Evolutionary conservation across 1,139 yeast species (phyloP).

Genomic region (Taphrina communis): DNA sequence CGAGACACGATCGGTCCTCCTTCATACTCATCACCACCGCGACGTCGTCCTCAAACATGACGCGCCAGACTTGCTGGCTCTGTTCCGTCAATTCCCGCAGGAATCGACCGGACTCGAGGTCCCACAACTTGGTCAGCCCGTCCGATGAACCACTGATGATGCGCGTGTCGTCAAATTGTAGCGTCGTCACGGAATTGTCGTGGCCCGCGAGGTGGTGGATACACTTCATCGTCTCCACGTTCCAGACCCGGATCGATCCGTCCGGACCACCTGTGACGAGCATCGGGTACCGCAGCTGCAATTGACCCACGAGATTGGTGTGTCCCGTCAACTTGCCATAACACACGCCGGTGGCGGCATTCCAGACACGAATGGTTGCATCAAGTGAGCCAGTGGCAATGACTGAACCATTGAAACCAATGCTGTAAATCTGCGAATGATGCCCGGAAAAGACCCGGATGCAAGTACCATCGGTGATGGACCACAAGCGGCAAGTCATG

Average conservation of each 20-base stretch:
- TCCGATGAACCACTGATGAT: slow-evolving; percentile 85
- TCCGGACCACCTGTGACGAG: slow-evolving; percentile 98
- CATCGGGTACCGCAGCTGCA: slow-evolving; percentile 75
- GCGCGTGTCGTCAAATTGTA: slow-evolving; percentile 83
- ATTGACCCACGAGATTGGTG: slow-evolving; percentile 83
- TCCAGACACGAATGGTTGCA: slow-evolving; percentile 87
- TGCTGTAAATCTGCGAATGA: slow-evolving; percentile 82
- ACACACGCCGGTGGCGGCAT: slow-evolving; percentile 73
- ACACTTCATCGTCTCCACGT: slow-evolving; percentile 75
- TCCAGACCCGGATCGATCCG: slow-evolving; percentile 88
- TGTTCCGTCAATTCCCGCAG: slow-evolving; percentile 53
- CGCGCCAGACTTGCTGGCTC: slow-evolving; percentile 56
- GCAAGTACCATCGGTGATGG: slow-evolving; percentile 73
- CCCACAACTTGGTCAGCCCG: slow-evolving; percentile 82
- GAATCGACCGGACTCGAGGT: slow-evolving; percentile 70
- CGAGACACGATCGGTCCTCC: slow-evolving; percentile 37
- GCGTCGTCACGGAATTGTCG: slow-evolving; percentile 87
- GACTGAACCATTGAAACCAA: slow-evolving; percentile 75
- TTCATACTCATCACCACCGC: slow-evolving; percentile 50
- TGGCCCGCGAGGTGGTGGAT: slow-evolving; percentile 80
- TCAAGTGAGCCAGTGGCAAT: slow-evolving; percentile 88
- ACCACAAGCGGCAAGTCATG: slow-evolving; percentile 91
- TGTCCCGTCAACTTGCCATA: slow-evolving; percentile 78
- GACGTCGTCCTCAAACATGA: slow-evolving; percentile 55
- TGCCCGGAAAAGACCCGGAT: slow-evolving; percentile 80